A percentile compares a stretch with the other conserved stretches of the same genome.
Conservation (phyloP, 2,329 filamentous ascomycete genomes). For the Aspergillus ruber region DNA sequence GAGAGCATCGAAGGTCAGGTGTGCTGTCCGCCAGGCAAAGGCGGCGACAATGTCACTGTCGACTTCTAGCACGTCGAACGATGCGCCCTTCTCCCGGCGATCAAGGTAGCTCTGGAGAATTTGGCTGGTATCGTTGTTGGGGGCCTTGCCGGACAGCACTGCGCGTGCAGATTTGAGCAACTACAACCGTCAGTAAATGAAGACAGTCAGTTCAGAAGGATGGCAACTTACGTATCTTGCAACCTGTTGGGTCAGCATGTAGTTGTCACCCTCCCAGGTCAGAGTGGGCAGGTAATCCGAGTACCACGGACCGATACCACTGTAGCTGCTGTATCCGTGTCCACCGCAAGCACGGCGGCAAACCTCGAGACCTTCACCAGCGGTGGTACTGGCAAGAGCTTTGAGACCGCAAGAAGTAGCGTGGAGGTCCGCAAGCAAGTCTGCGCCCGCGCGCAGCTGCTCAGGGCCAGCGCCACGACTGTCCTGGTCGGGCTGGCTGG, state of each 20-base stretch:
- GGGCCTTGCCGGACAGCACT: constrained; percentile 58
- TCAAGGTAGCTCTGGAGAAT: constrained; percentile 61
- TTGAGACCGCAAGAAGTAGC: constrained; percentile 72
- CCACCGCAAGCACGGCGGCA: constrained; percentile 71
- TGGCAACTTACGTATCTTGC: constrained; percentile 55
- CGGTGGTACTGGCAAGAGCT: constrained; percentile 63
- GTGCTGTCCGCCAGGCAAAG: constrained; percentile 69
- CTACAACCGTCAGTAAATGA: constrained; percentile 20
- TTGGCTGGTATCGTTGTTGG: constrained; percentile 61
- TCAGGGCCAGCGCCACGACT: constrained; percentile 59
- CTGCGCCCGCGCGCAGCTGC: constrained; percentile 59
- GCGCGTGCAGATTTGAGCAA: constrained; percentile 68
- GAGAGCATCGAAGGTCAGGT: constrained; percentile 68
- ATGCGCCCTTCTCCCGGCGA: constrained; percentile 63
- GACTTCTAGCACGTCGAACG: constrained; percentile 65
- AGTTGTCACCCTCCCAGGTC: constrained; percentile 75
- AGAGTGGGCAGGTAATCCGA: constrained; percentile 66
- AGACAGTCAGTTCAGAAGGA: background rate
- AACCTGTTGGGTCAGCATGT: constrained; percentile 76
- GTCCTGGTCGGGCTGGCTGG: constrained; percentile 38
- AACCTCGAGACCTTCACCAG: constrained; percentile 67
- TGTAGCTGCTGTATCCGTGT: constrained; percentile 69
- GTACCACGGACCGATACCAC: constrained; percentile 69
- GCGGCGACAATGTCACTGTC: constrained; percentile 66
- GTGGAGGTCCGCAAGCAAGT: constrained; percentile 66